phyloP scores from a whole-genome alignment of 2,329 filamentous ascomycete species.

The Aspergillus oerlinghausenensis region DNA sequence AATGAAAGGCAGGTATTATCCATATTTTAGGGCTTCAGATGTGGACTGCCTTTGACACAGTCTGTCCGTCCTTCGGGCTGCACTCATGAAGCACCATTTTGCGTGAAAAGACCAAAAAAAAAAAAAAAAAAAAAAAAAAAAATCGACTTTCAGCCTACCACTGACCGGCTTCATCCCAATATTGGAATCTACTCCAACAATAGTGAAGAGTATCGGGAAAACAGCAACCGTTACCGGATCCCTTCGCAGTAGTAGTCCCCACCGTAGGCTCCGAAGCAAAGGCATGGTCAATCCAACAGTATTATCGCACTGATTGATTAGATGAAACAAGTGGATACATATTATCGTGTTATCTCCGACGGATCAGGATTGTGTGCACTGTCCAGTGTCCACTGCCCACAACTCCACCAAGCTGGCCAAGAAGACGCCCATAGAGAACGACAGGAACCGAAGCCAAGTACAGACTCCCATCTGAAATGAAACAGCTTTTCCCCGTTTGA shows the following conservation, averaged over 20 bases:
- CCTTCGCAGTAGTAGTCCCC: background rate
- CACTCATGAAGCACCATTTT: background rate
- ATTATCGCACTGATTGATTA: constrained; percentile 18
- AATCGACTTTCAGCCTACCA: too few relatives aligned
- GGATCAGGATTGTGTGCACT: background rate
- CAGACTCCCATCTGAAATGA: background rate
- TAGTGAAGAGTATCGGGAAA: background rate
- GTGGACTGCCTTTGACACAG: too few relatives aligned
- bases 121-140: background rate
- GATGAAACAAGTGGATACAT: constrained; percentile 20
- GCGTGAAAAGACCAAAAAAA: too few relatives aligned
- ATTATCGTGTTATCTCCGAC: constrained; percentile 8
- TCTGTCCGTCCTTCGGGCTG: background rate
- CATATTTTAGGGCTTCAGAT: too few relatives aligned
- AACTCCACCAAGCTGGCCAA: background rate
- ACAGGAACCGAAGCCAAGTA: background rate
- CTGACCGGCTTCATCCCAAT: background rate
- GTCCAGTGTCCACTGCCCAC: background rate
- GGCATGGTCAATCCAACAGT: background rate
- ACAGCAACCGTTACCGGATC: background rate
- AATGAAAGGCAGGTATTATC: too few relatives aligned
- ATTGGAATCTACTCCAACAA: background rate
- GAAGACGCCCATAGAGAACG: background rate
- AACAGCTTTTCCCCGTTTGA: background rate
- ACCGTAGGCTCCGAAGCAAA: background rate